Base-by-base conservation (phyloP, 768 basidiomycete genomes). In the Hypsizygus marmoreus region DNA sequence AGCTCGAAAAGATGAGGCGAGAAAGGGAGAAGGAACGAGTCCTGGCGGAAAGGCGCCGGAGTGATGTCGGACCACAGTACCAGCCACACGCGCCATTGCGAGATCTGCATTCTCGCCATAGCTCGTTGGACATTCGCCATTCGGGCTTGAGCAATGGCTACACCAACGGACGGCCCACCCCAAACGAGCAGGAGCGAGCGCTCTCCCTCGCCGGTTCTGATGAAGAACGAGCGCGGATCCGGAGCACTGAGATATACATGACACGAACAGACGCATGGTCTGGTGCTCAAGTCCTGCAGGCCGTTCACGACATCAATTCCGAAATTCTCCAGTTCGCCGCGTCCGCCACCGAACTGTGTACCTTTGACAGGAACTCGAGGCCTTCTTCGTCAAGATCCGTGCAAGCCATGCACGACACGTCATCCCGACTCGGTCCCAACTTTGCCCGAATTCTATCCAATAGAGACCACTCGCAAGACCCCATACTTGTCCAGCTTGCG, bases 241-340 rank as follows among this genome's bases (percentile, higher is more conserved):
- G 77, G 46, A 79, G 81, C 57, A 64, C 71, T 44, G 88, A 89
- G 59, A 70, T 74, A 16, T 89, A 83, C 63, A 74, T 89, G 68
- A 86, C 86, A 12, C 83, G 86, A 49, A 82, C 80, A 24, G 88
- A 90, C 63, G 68, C 65, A 23, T 87, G 82, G 84, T 87, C 86
- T 2, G 88, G 88, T 10, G 81, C 85, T 1, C 86, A 88, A 60
- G 75, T 90, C 60, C 77, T 90, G 37, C 86, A 90, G 59, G 82
- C 85, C 2, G 81, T 90, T 11, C 82, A 86, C 51, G 88, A 90
- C 56, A 75, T 90, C 62, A 90, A 90, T 59, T 81, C 84, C 0
- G 87, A 89, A 64, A 84, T 89, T 47, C 74, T 87, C n/a, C 88
- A 88, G 51, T 86, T 87, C 48, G 83, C 87, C 7, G 86, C 86